These are phyloP conservation scores for Colletotrichum karsti DNA, from an alignment of 2,329 filamentous ascomycete genomes.

Conservation along the genomic window DNA sequence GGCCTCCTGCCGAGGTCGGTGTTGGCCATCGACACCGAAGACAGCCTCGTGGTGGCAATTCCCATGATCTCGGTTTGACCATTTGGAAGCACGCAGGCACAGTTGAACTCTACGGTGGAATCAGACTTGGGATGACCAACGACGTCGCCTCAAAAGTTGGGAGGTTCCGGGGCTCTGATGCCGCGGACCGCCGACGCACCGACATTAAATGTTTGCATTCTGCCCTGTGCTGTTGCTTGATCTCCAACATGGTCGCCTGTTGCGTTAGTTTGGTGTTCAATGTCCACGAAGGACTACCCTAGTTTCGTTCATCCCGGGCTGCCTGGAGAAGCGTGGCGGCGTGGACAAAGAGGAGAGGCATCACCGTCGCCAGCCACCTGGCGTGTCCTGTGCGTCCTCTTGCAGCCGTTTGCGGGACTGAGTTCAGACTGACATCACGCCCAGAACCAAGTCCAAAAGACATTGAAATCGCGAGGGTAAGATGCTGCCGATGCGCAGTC, in stretches of 20 bases:
- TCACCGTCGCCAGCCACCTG: background rate
- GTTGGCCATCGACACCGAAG: background rate
- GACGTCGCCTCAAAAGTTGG: background rate
- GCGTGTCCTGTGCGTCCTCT: background rate
- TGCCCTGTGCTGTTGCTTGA: background rate
- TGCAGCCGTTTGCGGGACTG: conserved; percentile 13
- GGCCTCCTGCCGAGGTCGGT: background rate
- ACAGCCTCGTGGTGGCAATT: background rate
- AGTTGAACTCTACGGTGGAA: background rate
- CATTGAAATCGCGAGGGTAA: background rate
- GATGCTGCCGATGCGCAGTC: background rate
- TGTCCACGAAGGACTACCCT: too few species aligned
- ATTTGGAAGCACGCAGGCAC: background rate
- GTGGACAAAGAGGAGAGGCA: background rate
- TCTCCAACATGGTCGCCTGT: background rate
- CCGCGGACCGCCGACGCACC: background rate
- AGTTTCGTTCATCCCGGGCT: background rate
- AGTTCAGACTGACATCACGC: background rate
- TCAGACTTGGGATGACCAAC: background rate
- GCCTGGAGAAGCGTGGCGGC: background rate
- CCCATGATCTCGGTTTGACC: background rate
- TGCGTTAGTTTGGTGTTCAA: background rate
- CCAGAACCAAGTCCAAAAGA: too few species aligned
- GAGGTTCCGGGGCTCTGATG: background rate
- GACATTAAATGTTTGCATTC: background rate